Evolutionary conservation across 2,329 filamentous ascomycete species (phyloP).

Genomic region (Cladosporium oxysporum): DNA sequence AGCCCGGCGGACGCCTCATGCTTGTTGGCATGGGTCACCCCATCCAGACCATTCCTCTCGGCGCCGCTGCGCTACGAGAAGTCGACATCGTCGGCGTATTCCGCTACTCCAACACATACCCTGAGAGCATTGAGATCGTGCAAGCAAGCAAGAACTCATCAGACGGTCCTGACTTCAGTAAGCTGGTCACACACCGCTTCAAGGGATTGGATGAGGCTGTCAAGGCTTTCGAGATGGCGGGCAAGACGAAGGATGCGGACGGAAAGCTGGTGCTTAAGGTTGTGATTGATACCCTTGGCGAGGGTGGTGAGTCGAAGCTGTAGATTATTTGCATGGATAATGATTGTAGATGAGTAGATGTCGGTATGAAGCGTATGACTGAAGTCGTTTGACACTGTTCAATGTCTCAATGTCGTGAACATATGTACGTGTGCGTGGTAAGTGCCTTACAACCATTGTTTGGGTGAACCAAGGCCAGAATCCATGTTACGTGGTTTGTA

Average conservation of each 20-base stretch:
- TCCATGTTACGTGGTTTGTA: too few relatives aligned
- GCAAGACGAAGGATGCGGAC: constrained; percentile 65
- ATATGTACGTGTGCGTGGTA: too few relatives aligned
- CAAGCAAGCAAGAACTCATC: constrained; percentile 44
- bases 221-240: constrained; percentile 69
- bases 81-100: constrained; percentile 79
- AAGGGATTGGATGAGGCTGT: constrained; percentile 63
- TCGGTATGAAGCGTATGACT: background rate
- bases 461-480: too few relatives aligned
- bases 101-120: constrained; percentile 75
- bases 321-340: background rate
- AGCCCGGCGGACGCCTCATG: constrained; percentile 68
- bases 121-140: constrained; percentile 65
- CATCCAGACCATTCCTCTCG: constrained; percentile 72
- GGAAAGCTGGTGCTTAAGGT: constrained; percentile 74
- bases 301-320: constrained; percentile 8
- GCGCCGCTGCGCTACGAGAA: constrained; percentile 71
- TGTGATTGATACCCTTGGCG: constrained; percentile 49
- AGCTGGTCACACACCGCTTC: constrained; percentile 73
- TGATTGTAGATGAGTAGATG: background rate
- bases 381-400: background rate
- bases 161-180: constrained; percentile 63
- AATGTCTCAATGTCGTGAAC: too few relatives aligned
- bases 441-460: too few relatives aligned
- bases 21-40: constrained; percentile 80